A percentile compares a stretch with the other conserved stretches of the same genome.
Evolutionary conservation across 1,284 basidiomycete genomes (phyloP).

Genomic region (Naganishia liquefaciens): DNA sequence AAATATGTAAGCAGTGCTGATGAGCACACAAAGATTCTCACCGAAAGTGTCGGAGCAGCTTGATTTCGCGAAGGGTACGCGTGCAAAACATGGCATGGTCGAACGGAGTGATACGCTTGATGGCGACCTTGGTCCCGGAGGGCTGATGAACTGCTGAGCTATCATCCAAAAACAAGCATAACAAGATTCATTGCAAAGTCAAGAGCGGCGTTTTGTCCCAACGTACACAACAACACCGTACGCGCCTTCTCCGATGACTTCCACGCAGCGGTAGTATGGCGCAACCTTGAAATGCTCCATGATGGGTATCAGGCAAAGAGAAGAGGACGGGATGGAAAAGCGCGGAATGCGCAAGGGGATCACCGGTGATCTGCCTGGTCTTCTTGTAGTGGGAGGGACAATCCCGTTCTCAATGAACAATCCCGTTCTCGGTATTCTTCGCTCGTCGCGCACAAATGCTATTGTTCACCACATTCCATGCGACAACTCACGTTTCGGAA

Average conservation of each 20-base stretch:
- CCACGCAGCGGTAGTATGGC: slow-evolving; percentile 32
- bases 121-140: slow-evolving; percentile 76
- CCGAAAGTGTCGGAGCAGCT: slow-evolving; percentile 82
- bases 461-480: slow-evolving; percentile 22
- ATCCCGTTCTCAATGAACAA: background rate
- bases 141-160: slow-evolving; percentile 69
- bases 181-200: background rate
- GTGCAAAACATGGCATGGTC: slow-evolving; percentile 91
- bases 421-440: no score
- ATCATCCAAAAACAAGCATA: background rate
- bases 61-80: slow-evolving; percentile 80
- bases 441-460: background rate
- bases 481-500: slow-evolving; percentile 17
- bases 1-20: background rate
- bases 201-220: background rate
- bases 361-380: slow-evolving; percentile 1
- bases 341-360: background rate
- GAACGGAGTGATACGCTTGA: slow-evolving; percentile 83
- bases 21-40: background rate
- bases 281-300: slow-evolving; percentile 33
- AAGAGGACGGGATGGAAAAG: no score
- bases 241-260: slow-evolving; percentile 66
- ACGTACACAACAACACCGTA: slow-evolving; percentile 68
- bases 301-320: background rate
- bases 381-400: background rate